Percentiles rank a stretch among this genome's conserved stretches.
phyloP scores from a whole-genome alignment of 306 rosid genomes.

The Castanea mollissima region DNA sequence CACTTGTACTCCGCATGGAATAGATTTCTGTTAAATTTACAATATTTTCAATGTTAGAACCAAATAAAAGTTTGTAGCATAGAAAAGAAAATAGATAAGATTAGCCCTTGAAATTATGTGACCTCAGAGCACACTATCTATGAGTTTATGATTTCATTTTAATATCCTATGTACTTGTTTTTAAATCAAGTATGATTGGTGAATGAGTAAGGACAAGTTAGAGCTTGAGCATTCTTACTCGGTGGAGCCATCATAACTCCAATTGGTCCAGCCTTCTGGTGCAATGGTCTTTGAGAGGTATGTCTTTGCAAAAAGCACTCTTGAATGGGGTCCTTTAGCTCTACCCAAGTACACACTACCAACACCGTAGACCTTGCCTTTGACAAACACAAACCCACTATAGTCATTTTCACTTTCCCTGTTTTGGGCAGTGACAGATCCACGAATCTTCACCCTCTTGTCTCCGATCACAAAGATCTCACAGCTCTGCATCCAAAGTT shows the following conservation, averaged over 20 bases:
- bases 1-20: conserved; percentile 64
- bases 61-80: background rate
- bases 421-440: conserved; percentile 73
- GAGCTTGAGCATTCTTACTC: conserved; percentile 37
- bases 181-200: too few species aligned
- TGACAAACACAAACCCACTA: conserved; percentile 62
- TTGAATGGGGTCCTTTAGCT: conserved; percentile 69
- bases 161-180: too few species aligned
- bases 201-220: background rate
- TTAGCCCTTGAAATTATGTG: too few species aligned
- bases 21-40: conserved; percentile 40
- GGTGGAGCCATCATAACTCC: conserved; percentile 68
- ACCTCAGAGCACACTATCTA: too few species aligned
- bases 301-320: conserved; percentile 52
- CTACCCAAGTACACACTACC: conserved; percentile 73
- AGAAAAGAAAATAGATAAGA: too few species aligned
- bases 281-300: conserved; percentile 63
- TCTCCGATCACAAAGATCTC: conserved; percentile 79
- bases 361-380: conserved; percentile 68
- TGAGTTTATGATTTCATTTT: too few species aligned
- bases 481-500: conserved; percentile 40
- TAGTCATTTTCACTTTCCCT: conserved; percentile 43
- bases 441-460: conserved; percentile 52
- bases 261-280: conserved; percentile 71
- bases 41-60: background rate